Evolutionary conservation across 495 filamentous ascomycete genomes (phyloP).

Genomic region (Recurvomyces mirabilis): DNA sequence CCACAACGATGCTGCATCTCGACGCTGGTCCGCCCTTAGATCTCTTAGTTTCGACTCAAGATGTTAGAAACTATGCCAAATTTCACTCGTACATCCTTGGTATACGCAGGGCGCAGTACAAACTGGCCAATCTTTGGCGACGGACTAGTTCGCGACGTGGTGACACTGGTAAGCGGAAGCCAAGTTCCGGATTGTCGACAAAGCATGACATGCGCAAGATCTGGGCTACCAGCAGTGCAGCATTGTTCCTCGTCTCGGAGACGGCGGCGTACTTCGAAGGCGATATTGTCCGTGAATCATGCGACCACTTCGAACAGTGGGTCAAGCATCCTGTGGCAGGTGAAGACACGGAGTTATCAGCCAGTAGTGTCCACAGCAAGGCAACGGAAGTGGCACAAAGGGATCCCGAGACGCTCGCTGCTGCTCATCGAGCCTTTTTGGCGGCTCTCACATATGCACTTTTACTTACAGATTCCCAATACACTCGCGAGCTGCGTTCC

Average conservation of each 20-base stretch:
- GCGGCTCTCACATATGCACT: conserved; percentile 51
- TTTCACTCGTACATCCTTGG: conserved; percentile 81
- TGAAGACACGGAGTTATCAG: neutral
- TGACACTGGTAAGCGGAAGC: conserved; percentile 49
- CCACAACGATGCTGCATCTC: conserved; percentile 57
- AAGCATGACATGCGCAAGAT: conserved; percentile 44
- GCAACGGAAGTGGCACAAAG: conserved; percentile 30
- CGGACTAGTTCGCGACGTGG: conserved; percentile 63
- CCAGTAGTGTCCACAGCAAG: neutral
- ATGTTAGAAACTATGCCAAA: conserved; percentile 65
- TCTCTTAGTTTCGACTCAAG: conserved; percentile 65
- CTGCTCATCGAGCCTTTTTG: conserved; percentile 68
- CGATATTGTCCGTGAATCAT: conserved; percentile 72
- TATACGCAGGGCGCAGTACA: conserved; percentile 69
- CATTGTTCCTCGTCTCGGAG: conserved; percentile 78
- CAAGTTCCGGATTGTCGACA: too few species aligned
- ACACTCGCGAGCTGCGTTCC: conserved; percentile 57
- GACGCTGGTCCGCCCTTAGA: conserved; percentile 72
- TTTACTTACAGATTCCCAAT: conserved; percentile 56
- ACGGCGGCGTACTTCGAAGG: conserved; percentile 78
- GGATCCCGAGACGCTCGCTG: conserved; percentile 75
- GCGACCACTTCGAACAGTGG: conserved; percentile 49
- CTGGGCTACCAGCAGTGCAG: conserved; percentile 77
- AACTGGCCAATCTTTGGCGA: conserved; percentile 74
- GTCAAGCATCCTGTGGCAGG: conserved; percentile 8